Base-by-base conservation (phyloP, 805 yeast genomes). In the Spathaspora arborariae region DNA sequence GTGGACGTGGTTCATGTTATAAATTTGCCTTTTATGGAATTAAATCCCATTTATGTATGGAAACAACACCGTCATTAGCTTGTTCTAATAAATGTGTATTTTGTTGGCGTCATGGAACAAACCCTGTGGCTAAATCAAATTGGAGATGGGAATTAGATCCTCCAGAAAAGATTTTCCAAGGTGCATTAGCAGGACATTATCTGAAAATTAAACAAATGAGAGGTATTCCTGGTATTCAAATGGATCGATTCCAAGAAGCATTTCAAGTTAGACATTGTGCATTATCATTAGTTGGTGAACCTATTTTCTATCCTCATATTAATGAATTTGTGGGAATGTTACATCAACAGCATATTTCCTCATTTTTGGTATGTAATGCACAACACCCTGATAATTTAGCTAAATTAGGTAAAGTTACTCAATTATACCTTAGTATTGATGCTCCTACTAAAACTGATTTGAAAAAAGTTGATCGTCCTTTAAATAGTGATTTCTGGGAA, bases 91-190 rank as follows among this genome's bases (percentile, higher is more conserved):
- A 90, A 63, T 90, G 97, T 76, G 97, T 91, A 4, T 90, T 90
- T 60, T 90, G 97, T 68, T 90, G 97, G 97, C 79, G 97, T 63
- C 97, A 90, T 65, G 97, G 97, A 42, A 90, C 97, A 2, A 91
- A 90, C 59, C 97, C 97, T 0, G 97, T 91, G 1, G 96, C 96
- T 15, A 90, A 96, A 22, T 84, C 85, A 50, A 72, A 70, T 51
- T 90, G 97, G 97, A 74, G 97, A 58, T 90, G 97, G 97, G 92
- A 89, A 58, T 87, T 89, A 11, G 97, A 90, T 64, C 83, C 85
- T 18, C 97, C 97, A 0, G 91, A 88, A 55, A 82, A 74, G 50
- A 88, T 90, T 43, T 62, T 90, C 46, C 80, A 86, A 40, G 96
- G 96, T 22, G 97, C 97, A 0, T 66, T 90, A 39, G 81, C 78